Percentiles rank a stretch among this genome's conserved stretches.
Evolutionary conservation across 257 asterid species (phyloP).

Genomic region (Penstemon davidsonii): DNA sequence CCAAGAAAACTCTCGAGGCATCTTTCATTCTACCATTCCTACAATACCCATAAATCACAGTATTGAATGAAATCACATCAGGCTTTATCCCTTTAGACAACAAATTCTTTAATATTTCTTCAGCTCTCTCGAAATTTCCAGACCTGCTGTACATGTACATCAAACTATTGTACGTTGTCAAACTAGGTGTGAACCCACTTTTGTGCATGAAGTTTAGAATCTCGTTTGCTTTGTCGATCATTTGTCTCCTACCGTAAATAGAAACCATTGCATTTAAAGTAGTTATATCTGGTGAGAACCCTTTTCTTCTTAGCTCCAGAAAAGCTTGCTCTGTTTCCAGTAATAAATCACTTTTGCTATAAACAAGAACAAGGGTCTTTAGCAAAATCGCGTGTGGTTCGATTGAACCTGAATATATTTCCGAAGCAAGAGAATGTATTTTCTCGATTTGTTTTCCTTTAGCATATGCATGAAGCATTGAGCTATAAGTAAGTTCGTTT

Average conservation of each 20-base stretch:
- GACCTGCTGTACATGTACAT: conserved; percentile 90
- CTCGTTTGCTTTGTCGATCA: conserved; percentile 63
- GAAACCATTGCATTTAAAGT: conserved; percentile 85
- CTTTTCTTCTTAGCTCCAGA: conserved; percentile 55
- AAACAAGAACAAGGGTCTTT: conserved; percentile 84
- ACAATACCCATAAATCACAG: conserved; percentile 81
- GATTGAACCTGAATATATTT: conserved; percentile 57
- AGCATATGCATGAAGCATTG: conserved; percentile 90
- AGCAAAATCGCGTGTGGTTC: conserved; percentile 58
- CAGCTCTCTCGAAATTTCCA: conserved; percentile 59
- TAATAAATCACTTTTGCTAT: conserved; percentile 69
- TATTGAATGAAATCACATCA: conserved; percentile 77
- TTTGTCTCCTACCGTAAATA: conserved; percentile 79
- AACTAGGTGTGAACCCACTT: conserved; percentile 65
- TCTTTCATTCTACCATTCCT: conserved; percentile 77
- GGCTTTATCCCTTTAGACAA: conserved; percentile 62
- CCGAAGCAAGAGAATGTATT: conserved; percentile 59
- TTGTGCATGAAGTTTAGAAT: conserved; percentile 57
- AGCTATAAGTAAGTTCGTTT: conserved; percentile 72
- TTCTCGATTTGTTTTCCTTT: conserved; percentile 76
- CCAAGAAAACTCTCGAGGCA: conserved; percentile 70
- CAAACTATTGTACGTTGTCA: conserved; percentile 81
- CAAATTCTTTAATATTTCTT: conserved; percentile 67
- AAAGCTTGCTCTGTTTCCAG: conserved; percentile 83
- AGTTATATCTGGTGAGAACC: conserved; percentile 59